Conservation (phyloP, 768 basidiomycete genomes). For the Termitomyces sp. region DNA sequence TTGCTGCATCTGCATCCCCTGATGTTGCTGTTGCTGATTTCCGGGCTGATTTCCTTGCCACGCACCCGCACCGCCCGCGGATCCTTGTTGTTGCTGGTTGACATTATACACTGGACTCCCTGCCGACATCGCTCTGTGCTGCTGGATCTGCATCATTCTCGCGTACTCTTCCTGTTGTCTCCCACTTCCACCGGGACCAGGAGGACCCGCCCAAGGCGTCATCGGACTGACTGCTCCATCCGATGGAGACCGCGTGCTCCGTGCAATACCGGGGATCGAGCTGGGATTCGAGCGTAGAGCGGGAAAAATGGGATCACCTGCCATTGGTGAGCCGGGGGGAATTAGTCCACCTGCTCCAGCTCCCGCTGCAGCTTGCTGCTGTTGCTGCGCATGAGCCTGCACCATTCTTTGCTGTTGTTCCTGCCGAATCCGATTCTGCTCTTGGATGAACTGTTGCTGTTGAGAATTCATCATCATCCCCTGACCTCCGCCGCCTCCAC, state of each 20-base stretch:
- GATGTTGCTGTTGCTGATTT: slow-evolving; percentile 21
- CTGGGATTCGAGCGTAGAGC: slow-evolving; percentile 46
- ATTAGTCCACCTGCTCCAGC: slow-evolving; percentile 31
- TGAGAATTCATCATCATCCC: slow-evolving; percentile 18
- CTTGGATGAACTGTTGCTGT: slow-evolving; percentile 25
- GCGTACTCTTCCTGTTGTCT: slow-evolving; percentile 48
- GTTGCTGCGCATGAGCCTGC: slow-evolving; percentile 24
- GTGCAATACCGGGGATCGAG: slow-evolving; percentile 67
- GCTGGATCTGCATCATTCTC: slow-evolving; percentile 44
- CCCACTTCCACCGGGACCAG: slow-evolving; percentile 12
- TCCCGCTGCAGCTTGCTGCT: slow-evolving; percentile 27
- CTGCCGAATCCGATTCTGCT: slow-evolving; percentile 17
- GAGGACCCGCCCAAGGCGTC: slow-evolving; percentile 17
- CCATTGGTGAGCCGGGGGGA: slow-evolving; percentile 43
- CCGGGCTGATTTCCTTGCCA: slow-evolving; percentile 22
- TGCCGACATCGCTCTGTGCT: slow-evolving; percentile 29
- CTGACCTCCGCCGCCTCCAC: background rate
- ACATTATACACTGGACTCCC: slow-evolving; percentile 31
- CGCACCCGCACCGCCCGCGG: slow-evolving; percentile 1
- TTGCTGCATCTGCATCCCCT: slow-evolving; percentile 21
- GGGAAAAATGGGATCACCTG: slow-evolving; percentile 35
- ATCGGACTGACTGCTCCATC: slow-evolving; percentile 51
- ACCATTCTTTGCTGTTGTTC: slow-evolving; percentile 9
- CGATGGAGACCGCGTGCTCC: slow-evolving; percentile 72
- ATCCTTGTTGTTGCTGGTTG: slow-evolving; percentile 14